Conservation (phyloP, 1,139 yeast genomes). For the Spencermartinsiella ligniputridi region DNA sequence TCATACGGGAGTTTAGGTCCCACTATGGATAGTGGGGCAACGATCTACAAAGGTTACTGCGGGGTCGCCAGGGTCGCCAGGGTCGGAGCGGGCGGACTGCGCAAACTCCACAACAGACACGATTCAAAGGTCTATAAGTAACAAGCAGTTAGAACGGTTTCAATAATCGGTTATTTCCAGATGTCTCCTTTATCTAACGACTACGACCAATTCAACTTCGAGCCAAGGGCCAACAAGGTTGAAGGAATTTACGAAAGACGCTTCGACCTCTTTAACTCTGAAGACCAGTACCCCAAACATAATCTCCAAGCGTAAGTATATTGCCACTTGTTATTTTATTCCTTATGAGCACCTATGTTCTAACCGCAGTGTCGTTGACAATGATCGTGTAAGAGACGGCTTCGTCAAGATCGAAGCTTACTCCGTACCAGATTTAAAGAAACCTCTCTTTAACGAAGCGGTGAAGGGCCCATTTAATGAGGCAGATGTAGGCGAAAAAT, state of each 20-base stretch:
- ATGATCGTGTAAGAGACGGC: slow-evolving; percentile 43
- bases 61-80: neutral
- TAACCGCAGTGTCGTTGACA: slow-evolving; percentile 47
- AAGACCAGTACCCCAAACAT: neutral
- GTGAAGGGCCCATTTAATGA: slow-evolving; percentile 52
- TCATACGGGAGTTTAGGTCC: neutral
- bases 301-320: slow-evolving; percentile 5
- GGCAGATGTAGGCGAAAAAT: slow-evolving; percentile 63
- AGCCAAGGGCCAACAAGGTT: slow-evolving; percentile 9
- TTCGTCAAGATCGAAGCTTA: slow-evolving; percentile 50
- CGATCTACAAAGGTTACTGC: neutral
- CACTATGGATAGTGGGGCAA: slow-evolving; percentile 1
- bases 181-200: neutral
- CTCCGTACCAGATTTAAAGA: slow-evolving; percentile 54
- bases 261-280: slow-evolving; percentile 4
- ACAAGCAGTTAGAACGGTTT: no score
- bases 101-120: no score
- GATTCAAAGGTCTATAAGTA: no score
- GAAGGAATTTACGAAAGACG: slow-evolving; percentile 7
- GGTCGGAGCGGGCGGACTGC: no score
- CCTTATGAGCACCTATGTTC: neutral
- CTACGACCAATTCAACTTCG: slow-evolving; percentile 5
- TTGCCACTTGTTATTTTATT: no score
- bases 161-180: no score
- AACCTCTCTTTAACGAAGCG: slow-evolving; percentile 78